Conservation (phyloP, 164 flowering plant genomes). For the Nelumbo lutea region DNA sequence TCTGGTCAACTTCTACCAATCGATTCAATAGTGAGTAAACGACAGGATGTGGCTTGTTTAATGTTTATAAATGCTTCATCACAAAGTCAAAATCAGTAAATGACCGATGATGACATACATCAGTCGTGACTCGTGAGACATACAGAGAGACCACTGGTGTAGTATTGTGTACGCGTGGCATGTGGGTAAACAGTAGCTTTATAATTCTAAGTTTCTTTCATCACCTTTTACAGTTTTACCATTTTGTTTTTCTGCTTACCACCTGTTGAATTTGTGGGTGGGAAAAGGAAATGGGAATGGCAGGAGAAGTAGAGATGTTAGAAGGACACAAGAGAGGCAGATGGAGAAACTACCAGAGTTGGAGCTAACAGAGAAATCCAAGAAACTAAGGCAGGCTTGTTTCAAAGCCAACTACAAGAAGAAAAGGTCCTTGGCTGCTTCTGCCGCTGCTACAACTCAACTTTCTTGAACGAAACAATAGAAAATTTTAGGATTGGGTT, state of each 20-base stretch:
- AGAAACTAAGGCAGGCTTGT: slow-evolving; percentile 60
- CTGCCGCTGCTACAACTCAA: background rate
- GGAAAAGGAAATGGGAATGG: slow-evolving; percentile 40
- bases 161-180: too few species aligned
- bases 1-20: too few species aligned
- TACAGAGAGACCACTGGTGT: too few species aligned
- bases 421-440: slow-evolving; percentile 26
- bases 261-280: background rate
- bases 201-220: too few species aligned
- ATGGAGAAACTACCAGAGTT: slow-evolving; percentile 41
- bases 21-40: too few species aligned
- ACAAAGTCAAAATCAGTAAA: too few species aligned
- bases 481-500: background rate
- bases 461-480: background rate
- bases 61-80: too few species aligned
- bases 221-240: background rate
- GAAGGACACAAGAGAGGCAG: slow-evolving; percentile 43
- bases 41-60: too few species aligned
- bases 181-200: too few species aligned
- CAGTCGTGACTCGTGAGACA: too few species aligned
- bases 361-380: slow-evolving; percentile 41
- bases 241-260: background rate
- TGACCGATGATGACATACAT: too few species aligned
- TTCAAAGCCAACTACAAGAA: slow-evolving; percentile 70
- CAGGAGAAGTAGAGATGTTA: slow-evolving; percentile 32